Base-by-base conservation (phyloP, 495 filamentous ascomycete species). In the Penicillium fimorum region DNA sequence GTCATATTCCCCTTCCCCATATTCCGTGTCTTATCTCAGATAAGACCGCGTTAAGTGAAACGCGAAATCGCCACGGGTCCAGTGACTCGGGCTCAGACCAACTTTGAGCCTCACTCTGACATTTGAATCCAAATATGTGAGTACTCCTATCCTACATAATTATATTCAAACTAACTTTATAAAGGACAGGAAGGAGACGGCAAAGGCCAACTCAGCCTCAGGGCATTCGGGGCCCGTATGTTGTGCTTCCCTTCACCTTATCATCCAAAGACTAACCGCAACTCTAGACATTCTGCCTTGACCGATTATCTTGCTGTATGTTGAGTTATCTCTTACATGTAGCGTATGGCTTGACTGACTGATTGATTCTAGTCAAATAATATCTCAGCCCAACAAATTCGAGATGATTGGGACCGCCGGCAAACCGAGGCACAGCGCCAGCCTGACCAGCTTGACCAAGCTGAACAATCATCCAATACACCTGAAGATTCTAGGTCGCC, bases 311-410 rank as follows among this genome's bases (percentile, higher is more conserved):
- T 95, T 25, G 88, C 87, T 48, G 86, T 89, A 72, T 60, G 82
- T 74, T 24, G 15, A 25, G 15, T 17, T 13, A 51, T 30, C 17
- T 6, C 44, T 55, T 4, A 27, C 25, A 25, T 20, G n/a, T 4
- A 3, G n/a, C 8, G 2, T 38, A 6, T 38, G 15, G 7, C 35
- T 17, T 55, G 30, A 25, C 60, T 64, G 29, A 60, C 37, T 47
- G n/a, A 45, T 18, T 47, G n/a, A 45, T 18, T 60, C 18, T 59
- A 90, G 84, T 87, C 90, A 11, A 87, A 96, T 68, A 94, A 94
- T 59, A 96, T 96, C 66, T 92, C 89, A n/a, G 91, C 90, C 5
- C 74, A 77, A 29, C 85, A 90, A 57, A 96, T 96, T 59, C 79
- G 82, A 38, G 71, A 82, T 52, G 84, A 91, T 56, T 86, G 80